phyloP scores from a whole-genome alignment of 305 asterid genomes.

The Andrographis paniculata region DNA sequence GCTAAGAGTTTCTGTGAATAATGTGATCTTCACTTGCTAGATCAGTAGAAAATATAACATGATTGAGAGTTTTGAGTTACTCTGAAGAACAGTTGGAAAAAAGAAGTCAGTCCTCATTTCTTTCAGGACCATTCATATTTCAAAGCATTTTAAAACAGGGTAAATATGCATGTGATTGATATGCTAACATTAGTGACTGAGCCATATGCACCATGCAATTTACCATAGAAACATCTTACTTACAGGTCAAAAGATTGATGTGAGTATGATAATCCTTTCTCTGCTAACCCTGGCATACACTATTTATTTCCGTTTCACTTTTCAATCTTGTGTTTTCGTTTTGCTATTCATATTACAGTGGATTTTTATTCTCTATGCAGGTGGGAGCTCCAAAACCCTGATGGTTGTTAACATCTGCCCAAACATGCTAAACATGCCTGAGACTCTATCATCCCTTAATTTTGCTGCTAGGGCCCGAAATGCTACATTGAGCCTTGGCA shows the following conservation, averaged over 20 bases:
- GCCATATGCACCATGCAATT: constrained; percentile 10
- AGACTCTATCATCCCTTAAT: constrained; percentile 87
- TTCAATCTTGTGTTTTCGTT: constrained; percentile 4
- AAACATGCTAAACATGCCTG: constrained; percentile 55
- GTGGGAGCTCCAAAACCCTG: constrained; percentile 91
- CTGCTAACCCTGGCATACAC: constrained; percentile 7
- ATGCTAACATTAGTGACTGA: no score
- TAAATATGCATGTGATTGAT: no score
- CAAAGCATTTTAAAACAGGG: no score
- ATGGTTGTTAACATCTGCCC: constrained; percentile 82
- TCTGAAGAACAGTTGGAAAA: background rate
- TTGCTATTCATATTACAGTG: constrained; percentile 6
- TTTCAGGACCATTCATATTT: no score
- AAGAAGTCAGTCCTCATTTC: background rate
- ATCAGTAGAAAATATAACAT: background rate
- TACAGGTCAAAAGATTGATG: constrained; percentile 7
- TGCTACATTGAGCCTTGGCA: constrained; percentile 82
- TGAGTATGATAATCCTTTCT: constrained; percentile 12
- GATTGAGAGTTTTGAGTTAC: background rate
- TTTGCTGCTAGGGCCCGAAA: constrained; percentile 93
- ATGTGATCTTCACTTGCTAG: background rate
- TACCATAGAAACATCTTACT: constrained; percentile 8
- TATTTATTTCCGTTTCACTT: constrained; percentile 7
- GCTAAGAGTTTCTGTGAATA: background rate
- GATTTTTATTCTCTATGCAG: constrained; percentile 37